These are phyloP conservation scores for Candida ficus DNA, from an alignment of 805 yeast genomes.

Conservation along the genomic window DNA sequence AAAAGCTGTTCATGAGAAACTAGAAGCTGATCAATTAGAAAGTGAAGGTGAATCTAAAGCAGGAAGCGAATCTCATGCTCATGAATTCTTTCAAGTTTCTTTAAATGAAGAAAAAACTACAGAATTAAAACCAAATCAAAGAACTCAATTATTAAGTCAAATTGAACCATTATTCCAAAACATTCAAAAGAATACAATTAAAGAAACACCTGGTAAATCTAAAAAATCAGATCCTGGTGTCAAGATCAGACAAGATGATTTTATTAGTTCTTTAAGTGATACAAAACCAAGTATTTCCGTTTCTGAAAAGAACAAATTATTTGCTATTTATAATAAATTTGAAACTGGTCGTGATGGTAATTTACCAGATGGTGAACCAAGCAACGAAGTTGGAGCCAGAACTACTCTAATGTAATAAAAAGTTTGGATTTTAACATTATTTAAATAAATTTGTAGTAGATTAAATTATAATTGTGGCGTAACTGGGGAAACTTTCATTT, in stretches of 20 bases:
- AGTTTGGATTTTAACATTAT: too few relatives aligned
- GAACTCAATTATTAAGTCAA: slow-evolving; percentile 36
- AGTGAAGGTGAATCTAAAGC: slow-evolving; percentile 18
- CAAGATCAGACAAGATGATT: slow-evolving; percentile 46
- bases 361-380: slow-evolving; percentile 80
- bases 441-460: too few relatives aligned
- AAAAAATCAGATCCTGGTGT: slow-evolving; percentile 30
- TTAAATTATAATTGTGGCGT: neutral
- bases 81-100: slow-evolving; percentile 41
- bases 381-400: slow-evolving; percentile 80
- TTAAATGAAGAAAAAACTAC: slow-evolving; percentile 12
- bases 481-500: neutral
- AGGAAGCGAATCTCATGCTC: slow-evolving; percentile 7
- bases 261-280: slow-evolving; percentile 57
- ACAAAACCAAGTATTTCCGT: slow-evolving; percentile 88
- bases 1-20: slow-evolving; percentile 71
- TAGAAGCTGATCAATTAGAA: slow-evolving; percentile 41
- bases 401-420: slow-evolving; percentile 63
- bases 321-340: slow-evolving; percentile 63
- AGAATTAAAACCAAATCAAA: slow-evolving; percentile 33
- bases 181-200: slow-evolving; percentile 2
- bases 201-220: slow-evolving; percentile 1
- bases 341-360: slow-evolving; percentile 76
- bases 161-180: slow-evolving; percentile 31
- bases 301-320: slow-evolving; percentile 60